Evolutionary conservation across 2,329 filamentous ascomycete species (phyloP).

Genomic region (Neurospora crassa): DNA sequence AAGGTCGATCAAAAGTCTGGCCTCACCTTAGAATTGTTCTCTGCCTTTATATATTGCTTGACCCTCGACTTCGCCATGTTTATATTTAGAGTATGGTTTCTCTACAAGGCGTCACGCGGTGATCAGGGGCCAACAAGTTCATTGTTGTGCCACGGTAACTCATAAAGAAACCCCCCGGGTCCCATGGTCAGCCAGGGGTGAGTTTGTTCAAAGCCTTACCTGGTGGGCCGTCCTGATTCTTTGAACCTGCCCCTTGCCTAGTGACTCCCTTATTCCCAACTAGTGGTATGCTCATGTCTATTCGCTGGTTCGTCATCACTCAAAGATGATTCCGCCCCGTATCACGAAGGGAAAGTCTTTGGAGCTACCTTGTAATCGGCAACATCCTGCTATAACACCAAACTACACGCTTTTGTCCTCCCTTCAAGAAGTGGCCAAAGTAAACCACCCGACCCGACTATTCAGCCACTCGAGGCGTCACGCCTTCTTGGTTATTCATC

Average conservation of each 20-base stretch:
- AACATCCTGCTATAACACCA: background rate
- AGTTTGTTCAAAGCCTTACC: background rate
- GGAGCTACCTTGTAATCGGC: background rate
- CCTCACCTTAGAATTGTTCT: background rate
- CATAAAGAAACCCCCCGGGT: background rate
- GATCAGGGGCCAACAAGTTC: background rate
- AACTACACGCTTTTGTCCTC: background rate
- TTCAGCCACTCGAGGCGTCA: background rate
- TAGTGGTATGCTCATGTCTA: background rate
- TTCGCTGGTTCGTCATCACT: background rate
- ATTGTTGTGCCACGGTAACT: background rate
- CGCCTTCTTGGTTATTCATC: background rate
- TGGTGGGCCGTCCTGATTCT: background rate
- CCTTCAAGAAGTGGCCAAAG: background rate
- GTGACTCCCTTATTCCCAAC: background rate
- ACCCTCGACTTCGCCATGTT: background rate
- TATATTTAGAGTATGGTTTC: background rate
- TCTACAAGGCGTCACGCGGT: background rate
- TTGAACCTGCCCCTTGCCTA: background rate
- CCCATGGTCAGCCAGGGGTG: background rate
- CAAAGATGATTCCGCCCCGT: background rate
- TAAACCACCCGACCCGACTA: background rate
- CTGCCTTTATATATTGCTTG: background rate
- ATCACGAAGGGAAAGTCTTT: background rate
- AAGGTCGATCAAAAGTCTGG: background rate